Evolutionary conservation across 352 stramenopile species (phyloP).

Genomic region (Phytophthora sojae): DNA sequence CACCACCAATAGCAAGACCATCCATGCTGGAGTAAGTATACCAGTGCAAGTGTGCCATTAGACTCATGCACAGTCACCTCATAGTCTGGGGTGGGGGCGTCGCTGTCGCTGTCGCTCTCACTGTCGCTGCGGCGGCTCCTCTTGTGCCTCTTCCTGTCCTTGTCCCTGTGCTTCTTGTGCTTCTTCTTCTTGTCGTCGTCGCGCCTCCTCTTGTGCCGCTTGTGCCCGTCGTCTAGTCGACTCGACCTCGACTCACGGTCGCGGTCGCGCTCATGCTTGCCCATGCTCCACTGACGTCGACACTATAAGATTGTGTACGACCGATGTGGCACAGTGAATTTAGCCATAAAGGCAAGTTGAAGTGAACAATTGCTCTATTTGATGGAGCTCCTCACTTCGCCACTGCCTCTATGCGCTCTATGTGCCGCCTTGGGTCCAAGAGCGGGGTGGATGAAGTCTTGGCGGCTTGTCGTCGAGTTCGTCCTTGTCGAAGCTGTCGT

Average conservation of each 20-base stretch:
- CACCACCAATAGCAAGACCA: background rate
- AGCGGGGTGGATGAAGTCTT: conserved; percentile 10
- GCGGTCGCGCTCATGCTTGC: conserved; percentile 39
- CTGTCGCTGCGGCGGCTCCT: conserved; percentile 20
- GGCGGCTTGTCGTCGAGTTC: background rate
- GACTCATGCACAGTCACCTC: conserved; percentile 1
- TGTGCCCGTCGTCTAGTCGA: conserved; percentile 39
- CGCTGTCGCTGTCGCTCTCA: conserved; percentile 19
- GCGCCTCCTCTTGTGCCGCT: conserved; percentile 43
- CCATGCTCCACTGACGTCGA: conserved; percentile 25
- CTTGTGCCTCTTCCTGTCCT: conserved; percentile 36
- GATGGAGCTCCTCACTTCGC: background rate
- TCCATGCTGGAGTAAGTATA: background rate
- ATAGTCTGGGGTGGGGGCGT: conserved; percentile 33
- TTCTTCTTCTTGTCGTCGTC: conserved; percentile 46
- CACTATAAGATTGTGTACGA: conserved; percentile 12
- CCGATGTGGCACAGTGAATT: conserved; percentile 17
- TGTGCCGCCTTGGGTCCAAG: conserved; percentile 7
- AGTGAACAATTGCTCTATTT: conserved; percentile 9
- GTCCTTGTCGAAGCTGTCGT: conserved; percentile 2
- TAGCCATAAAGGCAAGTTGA: conserved; percentile 24
- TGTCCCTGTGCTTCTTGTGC: conserved; percentile 45
- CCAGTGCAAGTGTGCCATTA: background rate
- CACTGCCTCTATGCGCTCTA: conserved; percentile 3
- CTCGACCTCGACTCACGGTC: conserved; percentile 16